Percentiles rank a stretch among this genome's conserved stretches.
Conservation (phyloP, 2,329 filamentous ascomycete species). For the Colletotrichum orchidophilum region DNA sequence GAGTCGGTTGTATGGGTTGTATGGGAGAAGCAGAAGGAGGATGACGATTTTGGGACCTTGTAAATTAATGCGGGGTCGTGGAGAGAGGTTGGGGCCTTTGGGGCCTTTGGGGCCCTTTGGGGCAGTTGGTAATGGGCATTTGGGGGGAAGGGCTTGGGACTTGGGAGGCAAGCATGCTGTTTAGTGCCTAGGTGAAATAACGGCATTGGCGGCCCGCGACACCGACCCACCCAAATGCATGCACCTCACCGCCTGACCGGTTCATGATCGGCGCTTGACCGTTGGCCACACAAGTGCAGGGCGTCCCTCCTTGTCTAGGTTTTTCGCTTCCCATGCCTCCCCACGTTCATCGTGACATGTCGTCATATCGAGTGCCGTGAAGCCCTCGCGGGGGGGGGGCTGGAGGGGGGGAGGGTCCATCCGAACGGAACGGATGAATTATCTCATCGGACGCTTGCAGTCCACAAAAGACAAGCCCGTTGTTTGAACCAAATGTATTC, state of each 20-base stretch:
- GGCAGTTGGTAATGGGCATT: too few relatives aligned
- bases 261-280: conserved; percentile 4
- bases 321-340: neutral
- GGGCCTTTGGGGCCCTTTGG: neutral
- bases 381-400: neutral
- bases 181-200: neutral
- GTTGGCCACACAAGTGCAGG: conserved; percentile 2
- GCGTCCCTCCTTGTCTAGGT: neutral
- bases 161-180: neutral
- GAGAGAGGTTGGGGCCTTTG: neutral
- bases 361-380: neutral
- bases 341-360: neutral
- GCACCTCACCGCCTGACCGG: conserved; percentile 20
- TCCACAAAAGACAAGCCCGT: too few relatives aligned
- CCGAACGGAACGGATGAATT: neutral
- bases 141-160: neutral
- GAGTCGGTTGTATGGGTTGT: neutral
- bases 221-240: neutral
- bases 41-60: neutral
- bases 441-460: too few relatives aligned
- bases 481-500: too few relatives aligned
- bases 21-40: neutral
- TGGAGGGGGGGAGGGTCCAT: neutral
- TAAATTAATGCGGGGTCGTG: conserved; percentile 14
- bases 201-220: conserved; percentile 1